Base-by-base conservation (phyloP, 257 asterid species). In the Nicotiana noctiflora region DNA sequence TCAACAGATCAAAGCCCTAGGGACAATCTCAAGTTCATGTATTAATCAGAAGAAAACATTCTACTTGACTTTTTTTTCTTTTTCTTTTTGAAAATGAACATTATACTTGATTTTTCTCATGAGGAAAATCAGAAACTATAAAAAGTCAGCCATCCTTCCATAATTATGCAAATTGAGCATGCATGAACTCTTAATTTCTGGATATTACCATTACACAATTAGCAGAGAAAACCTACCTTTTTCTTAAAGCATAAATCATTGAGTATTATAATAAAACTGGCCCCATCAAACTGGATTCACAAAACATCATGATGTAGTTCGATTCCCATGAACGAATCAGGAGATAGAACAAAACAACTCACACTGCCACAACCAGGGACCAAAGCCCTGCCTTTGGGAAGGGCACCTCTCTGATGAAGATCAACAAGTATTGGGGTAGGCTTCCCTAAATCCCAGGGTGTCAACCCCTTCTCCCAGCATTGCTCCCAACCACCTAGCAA, bases 301-400 rank as follows among this genome's bases (percentile, higher is more conserved):
- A 21, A 49, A 44, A 62, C 68, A 56, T 56, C 25, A 56, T 8
- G 10, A 56, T 18, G 62, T 8, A 56, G 8, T 15, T 53, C 3
- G 4, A 59, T 59, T 3, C 31, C 14, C 64, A 9, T 59, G 29
- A 3, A 59, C 6, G 12, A 59, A 60, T 21, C 66, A 60, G 25
- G 23, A 18, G 27, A 10, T 27, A 46, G 3, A 44, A 65, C n/a
- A 46, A 13, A 81, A 51, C 27, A 37, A 85, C 97, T 86, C 80
- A 94, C 98, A 83, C 88, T 81, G 80, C 98, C 98, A 84, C 98
- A 94, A 29, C 98, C 98, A 84, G 98, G 98, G 82, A 94, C 51
- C 86, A 94, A 87, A 77, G 91, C 94, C 85, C 91, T 88, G 83
- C 98, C 98, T 75, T 85, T 89, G 66, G 97, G 96, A 82, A 94